Conservation (phyloP, 495 filamentous ascomycete genomes). For the Podospora pseudocomata region DNA sequence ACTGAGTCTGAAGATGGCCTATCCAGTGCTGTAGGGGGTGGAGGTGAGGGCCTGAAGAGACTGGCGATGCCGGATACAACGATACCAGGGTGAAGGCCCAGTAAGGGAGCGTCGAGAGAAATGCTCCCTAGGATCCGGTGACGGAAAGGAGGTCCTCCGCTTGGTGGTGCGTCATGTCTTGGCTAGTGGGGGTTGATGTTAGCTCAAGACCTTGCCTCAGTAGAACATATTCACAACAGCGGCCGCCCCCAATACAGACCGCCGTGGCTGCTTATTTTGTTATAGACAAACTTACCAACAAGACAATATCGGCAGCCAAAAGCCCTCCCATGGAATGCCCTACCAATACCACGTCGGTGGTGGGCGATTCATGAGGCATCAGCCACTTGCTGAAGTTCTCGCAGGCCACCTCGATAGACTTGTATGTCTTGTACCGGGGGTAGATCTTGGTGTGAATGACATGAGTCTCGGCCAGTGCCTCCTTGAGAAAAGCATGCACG, state of each 20-base stretch:
- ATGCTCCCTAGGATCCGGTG: slow-evolving; percentile 80
- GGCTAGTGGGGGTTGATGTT: slow-evolving; percentile 10
- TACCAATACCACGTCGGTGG: slow-evolving; percentile 76
- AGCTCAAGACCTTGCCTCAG: slow-evolving; percentile 8
- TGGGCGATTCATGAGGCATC: slow-evolving; percentile 66
- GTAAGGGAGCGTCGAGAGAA: slow-evolving; percentile 81
- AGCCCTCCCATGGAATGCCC: slow-evolving; percentile 93
- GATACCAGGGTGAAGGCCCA: slow-evolving; percentile 87
- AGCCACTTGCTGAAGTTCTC: slow-evolving; percentile 85
- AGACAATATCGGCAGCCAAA: slow-evolving; percentile 71
- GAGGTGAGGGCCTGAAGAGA: slow-evolving; percentile 61
- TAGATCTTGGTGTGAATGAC: slow-evolving; percentile 87
- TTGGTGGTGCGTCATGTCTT: slow-evolving; percentile 6
- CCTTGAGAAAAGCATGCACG: slow-evolving; percentile 73
- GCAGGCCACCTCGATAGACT: slow-evolving; percentile 65
- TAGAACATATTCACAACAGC: not conserved
- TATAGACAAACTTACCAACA: slow-evolving; percentile 45
- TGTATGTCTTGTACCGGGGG: slow-evolving; percentile 81
- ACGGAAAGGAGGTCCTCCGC: slow-evolving; percentile 42
- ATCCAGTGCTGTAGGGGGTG: slow-evolving; percentile 27
- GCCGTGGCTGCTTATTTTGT: not conserved
- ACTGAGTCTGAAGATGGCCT: slow-evolving; percentile 7
- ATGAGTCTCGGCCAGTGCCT: slow-evolving; percentile 65
- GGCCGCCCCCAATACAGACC: not conserved
- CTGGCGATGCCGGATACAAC: slow-evolving; percentile 74